Conservation (phyloP, 2,329 filamentous ascomycete species). For the Chaetomiaceae sp. region DNA sequence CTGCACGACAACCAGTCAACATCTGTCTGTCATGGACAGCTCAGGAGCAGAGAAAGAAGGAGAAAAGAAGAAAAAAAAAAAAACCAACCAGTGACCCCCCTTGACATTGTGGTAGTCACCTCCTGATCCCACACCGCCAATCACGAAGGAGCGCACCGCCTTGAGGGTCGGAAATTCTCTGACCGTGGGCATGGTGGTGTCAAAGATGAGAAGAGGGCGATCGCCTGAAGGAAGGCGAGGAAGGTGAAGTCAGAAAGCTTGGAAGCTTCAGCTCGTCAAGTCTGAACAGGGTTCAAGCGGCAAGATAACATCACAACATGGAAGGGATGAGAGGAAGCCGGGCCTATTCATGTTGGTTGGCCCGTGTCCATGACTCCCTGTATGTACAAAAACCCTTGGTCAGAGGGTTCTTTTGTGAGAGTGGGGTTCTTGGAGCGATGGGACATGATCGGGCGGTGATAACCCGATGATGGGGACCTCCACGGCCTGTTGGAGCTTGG, state of each 20-base stretch:
- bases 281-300: too few species aligned
- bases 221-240: background rate
- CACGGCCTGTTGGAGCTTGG: background rate
- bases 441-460: constrained; percentile 23
- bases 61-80: background rate
- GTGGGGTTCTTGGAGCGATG: constrained; percentile 10
- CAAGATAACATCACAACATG: too few species aligned
- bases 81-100: constrained; percentile 58
- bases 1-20: too few species aligned
- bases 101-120: constrained; percentile 93
- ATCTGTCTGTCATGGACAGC: too few species aligned
- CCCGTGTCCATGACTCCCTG: too few species aligned
- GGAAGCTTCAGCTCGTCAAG: too few species aligned
- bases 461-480: constrained; percentile 20
- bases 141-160: constrained; percentile 67
- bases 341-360: too few species aligned
- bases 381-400: too few species aligned
- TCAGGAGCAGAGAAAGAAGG: too few species aligned
- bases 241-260: too few species aligned
- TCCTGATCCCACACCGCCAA: constrained; percentile 58
- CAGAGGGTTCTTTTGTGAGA: background rate
- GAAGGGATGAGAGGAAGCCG: too few species aligned
- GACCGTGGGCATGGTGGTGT: constrained; percentile 42
- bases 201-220: background rate
- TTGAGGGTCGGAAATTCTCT: constrained; percentile 69